A percentile compares a stretch with the other conserved stretches of the same genome.
Conservation (phyloP, 1,284 basidiomycete genomes). For the Testicularia cyperi region DNA sequence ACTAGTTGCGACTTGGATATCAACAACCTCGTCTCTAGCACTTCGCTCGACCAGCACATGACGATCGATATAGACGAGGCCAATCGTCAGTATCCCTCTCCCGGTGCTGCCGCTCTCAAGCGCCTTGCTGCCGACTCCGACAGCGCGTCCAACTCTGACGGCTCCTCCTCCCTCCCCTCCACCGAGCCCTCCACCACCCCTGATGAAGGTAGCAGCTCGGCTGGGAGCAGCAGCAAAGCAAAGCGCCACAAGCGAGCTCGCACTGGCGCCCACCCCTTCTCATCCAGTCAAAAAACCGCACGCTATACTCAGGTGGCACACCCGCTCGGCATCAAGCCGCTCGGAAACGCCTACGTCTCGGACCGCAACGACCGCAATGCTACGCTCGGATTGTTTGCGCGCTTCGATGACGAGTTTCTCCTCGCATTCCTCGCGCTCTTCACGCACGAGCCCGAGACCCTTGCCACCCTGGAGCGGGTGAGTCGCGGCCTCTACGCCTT, state of each 20-base stretch:
- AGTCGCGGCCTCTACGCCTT: slow-evolving; percentile 43
- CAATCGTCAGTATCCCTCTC: slow-evolving; percentile 22
- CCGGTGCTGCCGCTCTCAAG: slow-evolving; percentile 16
- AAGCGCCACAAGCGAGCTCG: slow-evolving; percentile 12
- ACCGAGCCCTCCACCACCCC: slow-evolving; percentile 34
- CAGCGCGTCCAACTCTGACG: slow-evolving; percentile 21
- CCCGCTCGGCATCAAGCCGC: slow-evolving; percentile 50
- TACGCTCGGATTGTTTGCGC: slow-evolving; percentile 37
- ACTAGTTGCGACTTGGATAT: no score
- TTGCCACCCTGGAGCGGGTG: slow-evolving; percentile 32
- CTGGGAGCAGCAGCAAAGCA: neutral
- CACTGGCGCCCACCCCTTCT: no score
- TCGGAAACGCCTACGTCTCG: slow-evolving; percentile 50
- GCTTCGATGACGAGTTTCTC: slow-evolving; percentile 45
- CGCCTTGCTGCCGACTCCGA: slow-evolving; percentile 24
- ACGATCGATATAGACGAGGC: slow-evolving; percentile 27
- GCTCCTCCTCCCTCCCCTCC: slow-evolving; percentile 20
- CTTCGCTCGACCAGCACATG: slow-evolving; percentile 13
- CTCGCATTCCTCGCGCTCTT: slow-evolving; percentile 37
- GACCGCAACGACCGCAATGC: slow-evolving; percentile 27
- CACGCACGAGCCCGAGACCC: slow-evolving; percentile 12
- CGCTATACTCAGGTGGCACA: slow-evolving; percentile 32
- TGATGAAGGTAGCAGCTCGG: slow-evolving; percentile 15
- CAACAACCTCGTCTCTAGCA: no score
- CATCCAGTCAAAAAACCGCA: no score